Evolutionary conservation across 768 basidiomycete species (phyloP), one percentile per base, ranked within the genome.

Genomic region (Calocybe indica): DNA sequence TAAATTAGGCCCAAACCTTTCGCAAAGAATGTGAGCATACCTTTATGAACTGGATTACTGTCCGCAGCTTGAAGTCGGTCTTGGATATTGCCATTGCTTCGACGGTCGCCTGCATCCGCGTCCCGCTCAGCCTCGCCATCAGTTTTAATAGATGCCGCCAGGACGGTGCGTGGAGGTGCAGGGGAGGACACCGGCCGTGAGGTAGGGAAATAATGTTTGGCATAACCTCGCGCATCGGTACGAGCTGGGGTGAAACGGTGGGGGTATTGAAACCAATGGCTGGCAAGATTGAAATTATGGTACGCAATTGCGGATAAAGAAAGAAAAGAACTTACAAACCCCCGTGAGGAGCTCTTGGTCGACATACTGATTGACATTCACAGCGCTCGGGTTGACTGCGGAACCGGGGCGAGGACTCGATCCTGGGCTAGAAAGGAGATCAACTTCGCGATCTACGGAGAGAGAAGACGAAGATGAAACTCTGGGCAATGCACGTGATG

Each of bases 31-130:
- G 14, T 14, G 29, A 35, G 55, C 75, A 45, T 55, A 87, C 88
- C 72, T 82, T 86, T 43, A 88, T 73, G 56, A 91, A 88, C 56
- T 91, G 88, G 47, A 92, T 65, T 0, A 91, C 85, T 0, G 82
- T 82, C 37, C 89, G 82, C 39, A 92, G 65, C 50, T 74, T 75
- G 43, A 83, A 69, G 5, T 77, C 76, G 1, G 66, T 68, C 56
- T 82, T 83, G 30, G 74, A 68, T 0, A 74, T 63, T 1, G 80
- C 77, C 53, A 85, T 64, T 1, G 85, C 82, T 55, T 86, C 84
- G 34, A 87, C 58, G 0, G 83, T 80, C 1, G 88, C 79, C 54
- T 90, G 83, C 39, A 92, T 68, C 43, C 78, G 78, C 5, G 85
- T 83, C 30, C 73, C 79, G 47, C 83, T 82, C 48, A 89, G 62